Percentiles rank a stretch among this genome's conserved stretches.
Evolutionary conservation across 352 stramenopile genomes (phyloP).

Genomic region (Globisporangium paddicum): DNA sequence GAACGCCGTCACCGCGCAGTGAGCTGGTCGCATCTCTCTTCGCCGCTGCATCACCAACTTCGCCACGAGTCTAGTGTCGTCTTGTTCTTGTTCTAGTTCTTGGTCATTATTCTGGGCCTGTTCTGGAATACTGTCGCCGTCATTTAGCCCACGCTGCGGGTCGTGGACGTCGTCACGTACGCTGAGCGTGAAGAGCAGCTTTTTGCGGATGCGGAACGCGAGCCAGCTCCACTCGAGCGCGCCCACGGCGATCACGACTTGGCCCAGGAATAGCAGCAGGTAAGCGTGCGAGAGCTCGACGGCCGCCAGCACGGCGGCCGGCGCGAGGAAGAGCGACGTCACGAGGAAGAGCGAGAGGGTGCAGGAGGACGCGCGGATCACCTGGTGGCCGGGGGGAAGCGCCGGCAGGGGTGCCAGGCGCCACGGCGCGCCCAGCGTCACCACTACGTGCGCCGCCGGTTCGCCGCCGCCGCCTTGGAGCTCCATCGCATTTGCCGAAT

Average conservation of each 20-base stretch:
- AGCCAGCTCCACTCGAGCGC: conserved; percentile 51
- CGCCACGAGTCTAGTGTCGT: not conserved
- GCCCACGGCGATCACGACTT: conserved; percentile 30
- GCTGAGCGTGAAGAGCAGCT: conserved; percentile 33
- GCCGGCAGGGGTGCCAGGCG: not conserved
- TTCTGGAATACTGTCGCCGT: not conserved
- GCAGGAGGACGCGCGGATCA: conserved; percentile 9
- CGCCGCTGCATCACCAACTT: not conserved
- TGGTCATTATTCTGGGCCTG: not conserved
- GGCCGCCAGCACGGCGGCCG: conserved; percentile 26
- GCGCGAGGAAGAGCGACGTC: conserved; percentile 24
- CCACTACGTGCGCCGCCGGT: not conserved
- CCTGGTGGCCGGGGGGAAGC: conserved; percentile 25
- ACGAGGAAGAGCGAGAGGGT: conserved; percentile 23
- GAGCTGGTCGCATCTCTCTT: conserved; percentile 10
- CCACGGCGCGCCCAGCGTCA: not conserved
- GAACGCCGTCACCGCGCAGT: conserved; percentile 23
- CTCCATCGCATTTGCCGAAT: conserved; percentile 1
- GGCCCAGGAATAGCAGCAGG: conserved; percentile 34
- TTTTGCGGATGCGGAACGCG: conserved; percentile 38
- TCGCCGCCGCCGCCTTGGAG: not conserved
- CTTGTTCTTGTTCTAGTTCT: not conserved
- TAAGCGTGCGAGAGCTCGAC: conserved; percentile 33
- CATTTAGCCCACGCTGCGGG: not conserved
- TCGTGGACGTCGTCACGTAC: not conserved